Conservation (phyloP, 805 yeast genomes). For the Cyberlindnera mississippiensis region DNA sequence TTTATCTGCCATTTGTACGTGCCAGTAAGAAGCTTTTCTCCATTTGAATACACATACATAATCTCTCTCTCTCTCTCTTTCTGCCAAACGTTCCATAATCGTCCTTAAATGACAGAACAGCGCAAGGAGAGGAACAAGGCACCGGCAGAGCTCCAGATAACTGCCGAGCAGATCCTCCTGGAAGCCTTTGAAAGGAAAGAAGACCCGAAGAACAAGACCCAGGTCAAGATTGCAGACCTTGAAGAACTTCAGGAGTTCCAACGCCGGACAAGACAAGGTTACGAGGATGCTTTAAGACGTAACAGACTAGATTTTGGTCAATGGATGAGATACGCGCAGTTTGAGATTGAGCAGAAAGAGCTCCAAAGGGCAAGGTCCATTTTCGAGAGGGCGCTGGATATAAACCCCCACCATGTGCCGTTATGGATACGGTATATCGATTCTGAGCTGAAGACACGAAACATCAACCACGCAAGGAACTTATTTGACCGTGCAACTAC, state of each 20-base stretch:
- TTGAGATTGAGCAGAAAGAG: conserved; percentile 82
- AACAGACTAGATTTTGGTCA: conserved; percentile 79
- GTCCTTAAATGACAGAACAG: no score
- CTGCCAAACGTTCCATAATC: no score
- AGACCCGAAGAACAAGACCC: conserved; percentile 35
- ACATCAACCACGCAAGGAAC: conserved; percentile 86
- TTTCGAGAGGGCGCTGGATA: conserved; percentile 81
- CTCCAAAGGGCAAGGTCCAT: conserved; percentile 76
- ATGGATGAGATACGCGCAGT: conserved; percentile 89
- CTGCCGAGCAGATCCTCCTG: conserved; percentile 59
- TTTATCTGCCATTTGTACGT: background rate
- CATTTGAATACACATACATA: background rate
- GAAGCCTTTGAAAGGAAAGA: conserved; percentile 55
- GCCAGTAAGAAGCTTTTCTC: no score
- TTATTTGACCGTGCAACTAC: conserved; percentile 74
- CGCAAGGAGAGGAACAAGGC: conserved; percentile 35
- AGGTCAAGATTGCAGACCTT: conserved; percentile 58
- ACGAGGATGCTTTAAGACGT: conserved; percentile 80
- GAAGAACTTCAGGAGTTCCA: conserved; percentile 80
- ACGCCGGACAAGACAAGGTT: conserved; percentile 72
- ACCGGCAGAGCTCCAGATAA: conserved; percentile 50
- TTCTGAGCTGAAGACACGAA: conserved; percentile 64
- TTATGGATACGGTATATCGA: conserved; percentile 85
- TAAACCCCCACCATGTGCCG: conserved; percentile 71
- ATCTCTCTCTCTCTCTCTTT: background rate